Conservation (phyloP, 163 green algal species). For the Picocystis sp. region DNA sequence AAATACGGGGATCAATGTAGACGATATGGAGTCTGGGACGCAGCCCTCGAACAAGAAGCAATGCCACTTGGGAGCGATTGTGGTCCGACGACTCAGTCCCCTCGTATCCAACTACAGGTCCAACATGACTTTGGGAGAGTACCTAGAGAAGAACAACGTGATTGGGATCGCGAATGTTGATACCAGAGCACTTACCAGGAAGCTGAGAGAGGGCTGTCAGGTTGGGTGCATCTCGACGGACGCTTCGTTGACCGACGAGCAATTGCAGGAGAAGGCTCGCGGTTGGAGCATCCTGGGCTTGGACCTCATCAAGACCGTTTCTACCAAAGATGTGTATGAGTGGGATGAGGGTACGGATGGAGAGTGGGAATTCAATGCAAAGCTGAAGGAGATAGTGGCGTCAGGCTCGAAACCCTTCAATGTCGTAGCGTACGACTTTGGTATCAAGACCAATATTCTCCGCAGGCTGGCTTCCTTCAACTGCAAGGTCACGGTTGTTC, state of each 20-base stretch:
- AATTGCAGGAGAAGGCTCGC: slow-evolving; percentile 70
- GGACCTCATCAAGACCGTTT: slow-evolving; percentile 8
- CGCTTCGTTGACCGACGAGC: slow-evolving; percentile 38
- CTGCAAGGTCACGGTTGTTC: slow-evolving; percentile 91
- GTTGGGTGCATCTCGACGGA: slow-evolving; percentile 83
- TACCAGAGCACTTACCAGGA: slow-evolving; percentile 84
- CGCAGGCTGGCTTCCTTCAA: slow-evolving; percentile 69
- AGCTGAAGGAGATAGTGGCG: slow-evolving; percentile 3
- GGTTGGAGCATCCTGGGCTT: slow-evolving; percentile 80
- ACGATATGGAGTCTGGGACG: slow-evolving; percentile 72
- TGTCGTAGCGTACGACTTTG: slow-evolving; percentile 93
- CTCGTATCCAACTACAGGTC: slow-evolving; percentile 91
- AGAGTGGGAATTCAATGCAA: slow-evolving; percentile 83
- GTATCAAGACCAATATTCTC: slow-evolving; percentile 99
- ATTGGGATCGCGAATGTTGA: slow-evolving; percentile 79
- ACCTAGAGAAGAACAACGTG: slow-evolving; percentile 50
- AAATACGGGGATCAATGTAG: slow-evolving; percentile 95
- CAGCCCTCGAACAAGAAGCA: slow-evolving; percentile 8
- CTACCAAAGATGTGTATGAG: slow-evolving; percentile 72
- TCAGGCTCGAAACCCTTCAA: slow-evolving; percentile 23
- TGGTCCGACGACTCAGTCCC: slow-evolving; percentile 41
- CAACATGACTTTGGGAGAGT: slow-evolving; percentile 60
- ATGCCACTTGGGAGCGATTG: slow-evolving; percentile 69
- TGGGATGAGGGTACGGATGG: slow-evolving; percentile 69
- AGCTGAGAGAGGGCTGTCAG: slow-evolving; percentile 79